Base-by-base conservation (phyloP, 176 grass and related monocot genomes). In the Hyparrhenia diplandra region DNA sequence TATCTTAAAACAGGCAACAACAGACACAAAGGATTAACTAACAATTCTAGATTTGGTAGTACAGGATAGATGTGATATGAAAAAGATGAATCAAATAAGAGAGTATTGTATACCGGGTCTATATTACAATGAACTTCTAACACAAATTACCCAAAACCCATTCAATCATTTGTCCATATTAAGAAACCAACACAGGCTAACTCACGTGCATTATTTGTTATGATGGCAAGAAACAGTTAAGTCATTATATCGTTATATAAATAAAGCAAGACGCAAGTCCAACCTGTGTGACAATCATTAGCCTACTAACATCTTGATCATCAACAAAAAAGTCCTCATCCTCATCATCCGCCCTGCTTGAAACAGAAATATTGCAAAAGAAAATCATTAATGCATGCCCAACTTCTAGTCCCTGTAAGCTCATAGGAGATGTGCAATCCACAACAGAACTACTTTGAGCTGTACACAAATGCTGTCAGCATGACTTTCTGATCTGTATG, bases 221-320 rank as follows among this genome's bases (percentile, higher is more conserved):
- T 21, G 12, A 67, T 16, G 21, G 23, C 10, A 85, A 71, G 43
- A 63, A 51, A 11, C 13, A 31, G 20, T 27, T 6, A 43, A 80
- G 43, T 16, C 69, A 11, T 29, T n/a, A 65, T 28, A 20, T 71
- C 7, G 10, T 36, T 32, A 83, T 31, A 77, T 25, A 87, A 51
- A 77, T 34, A 68, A 60, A 77, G 65, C 31, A n/a, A n/a, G n/a
- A n/a, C n/a, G n/a, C n/a, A 67, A 86, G 83, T 61, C 75, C 72
- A 84, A 99, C 97, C 87, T 96, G 97, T 1, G 93, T 99, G 27
- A 99, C 91, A 45, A 99, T 99, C 82, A 99, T 91, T 72, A 99
- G 87, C 80, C 91, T 90, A 77, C 89, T 91, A 73, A 99, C 85
- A 67, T 99, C 93, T 89, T 92, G 97, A 62, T 99, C 97, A 9